Percentiles rank a stretch among this genome's conserved stretches.
Conservation (phyloP, 176 grass and related monocot genomes). For the Paspalum vaginatum region DNA sequence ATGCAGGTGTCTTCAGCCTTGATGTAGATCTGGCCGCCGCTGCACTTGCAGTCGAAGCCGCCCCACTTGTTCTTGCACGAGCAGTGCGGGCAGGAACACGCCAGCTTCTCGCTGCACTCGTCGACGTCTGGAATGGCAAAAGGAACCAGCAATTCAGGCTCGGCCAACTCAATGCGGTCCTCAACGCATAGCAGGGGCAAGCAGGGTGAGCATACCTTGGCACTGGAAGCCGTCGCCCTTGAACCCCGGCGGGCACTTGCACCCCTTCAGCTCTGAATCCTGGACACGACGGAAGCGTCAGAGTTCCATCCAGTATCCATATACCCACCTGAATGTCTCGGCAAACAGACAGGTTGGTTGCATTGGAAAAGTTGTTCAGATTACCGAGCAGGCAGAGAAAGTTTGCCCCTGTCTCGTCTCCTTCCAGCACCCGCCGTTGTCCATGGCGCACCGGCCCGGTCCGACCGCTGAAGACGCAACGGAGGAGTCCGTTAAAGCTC, state of each 20-base stretch:
- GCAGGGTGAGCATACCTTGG: constrained; percentile 42
- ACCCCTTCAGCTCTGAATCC: constrained; percentile 60
- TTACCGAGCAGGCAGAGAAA: constrained; percentile 84
- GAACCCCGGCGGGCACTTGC: constrained; percentile 77
- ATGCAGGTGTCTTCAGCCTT: constrained; percentile 82
- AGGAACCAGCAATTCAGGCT: neutral
- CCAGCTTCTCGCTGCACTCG: constrained; percentile 79
- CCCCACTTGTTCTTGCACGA: constrained; percentile 86
- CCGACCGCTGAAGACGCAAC: constrained; percentile 61
- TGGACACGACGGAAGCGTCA: constrained; percentile 24
- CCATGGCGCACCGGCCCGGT: constrained; percentile 72
- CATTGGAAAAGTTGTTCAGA: neutral
- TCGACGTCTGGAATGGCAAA: constrained; percentile 58
- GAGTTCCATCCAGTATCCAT: neutral
- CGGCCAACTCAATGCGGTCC: neutral
- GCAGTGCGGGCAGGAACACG: constrained; percentile 74
- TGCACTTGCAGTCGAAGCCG: constrained; percentile 84
- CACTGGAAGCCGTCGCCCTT: constrained; percentile 71
- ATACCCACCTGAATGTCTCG: neutral
- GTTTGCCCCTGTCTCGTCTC: constrained; percentile 55
- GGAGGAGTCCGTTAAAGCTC: neutral
- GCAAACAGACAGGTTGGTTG: neutral
- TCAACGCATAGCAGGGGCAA: neutral
- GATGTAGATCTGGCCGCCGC: constrained; percentile 60
- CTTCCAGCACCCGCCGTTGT: constrained; percentile 86